phyloP scores from a whole-genome alignment of 108 stramenopile species.

The Cyclostephanos tholiformis region DNA sequence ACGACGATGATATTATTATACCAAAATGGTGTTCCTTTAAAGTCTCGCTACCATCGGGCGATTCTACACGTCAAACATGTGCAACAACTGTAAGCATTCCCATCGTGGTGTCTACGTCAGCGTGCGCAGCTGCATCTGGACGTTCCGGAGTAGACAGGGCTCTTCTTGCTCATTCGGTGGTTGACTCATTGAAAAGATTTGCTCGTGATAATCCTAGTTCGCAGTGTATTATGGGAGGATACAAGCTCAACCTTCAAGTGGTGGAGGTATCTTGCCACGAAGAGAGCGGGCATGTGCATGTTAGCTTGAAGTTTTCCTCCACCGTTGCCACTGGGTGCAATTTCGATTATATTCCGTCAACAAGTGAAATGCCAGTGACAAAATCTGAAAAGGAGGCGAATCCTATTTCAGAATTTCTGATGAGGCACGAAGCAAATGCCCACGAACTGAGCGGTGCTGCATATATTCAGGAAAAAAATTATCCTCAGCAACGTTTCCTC shows the following conservation, averaged over 20 bases:
- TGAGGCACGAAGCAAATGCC: conserved; percentile 14
- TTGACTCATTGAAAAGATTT: conserved; percentile 36
- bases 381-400: conserved; percentile 1
- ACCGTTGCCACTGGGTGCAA: neutral
- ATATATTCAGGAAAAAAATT: conserved; percentile 9
- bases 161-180: conserved; percentile 33
- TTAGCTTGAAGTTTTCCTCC: conserved; percentile 19
- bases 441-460: conserved; percentile 13
- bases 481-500: conserved; percentile 42
- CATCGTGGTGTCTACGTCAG: conserved; percentile 45
- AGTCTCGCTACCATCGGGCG: conserved; percentile 28
- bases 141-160: conserved; percentile 41
- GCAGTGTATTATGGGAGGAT: neutral
- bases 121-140: conserved; percentile 72
- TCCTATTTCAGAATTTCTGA: conserved; percentile 39
- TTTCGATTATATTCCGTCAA: neutral
- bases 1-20: conserved; percentile 4
- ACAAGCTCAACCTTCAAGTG: conserved; percentile 6
- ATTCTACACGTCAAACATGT: conserved; percentile 11
- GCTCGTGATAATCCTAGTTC: neutral
- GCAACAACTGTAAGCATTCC: conserved; percentile 10
- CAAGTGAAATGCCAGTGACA: neutral
- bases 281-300: conserved; percentile 54
- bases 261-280: conserved; percentile 34
- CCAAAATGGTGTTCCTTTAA: conserved; percentile 55